These are phyloP conservation scores for Mycena galopus DNA, from an alignment of 768 basidiomycete genomes.

Conservation along the genomic window DNA sequence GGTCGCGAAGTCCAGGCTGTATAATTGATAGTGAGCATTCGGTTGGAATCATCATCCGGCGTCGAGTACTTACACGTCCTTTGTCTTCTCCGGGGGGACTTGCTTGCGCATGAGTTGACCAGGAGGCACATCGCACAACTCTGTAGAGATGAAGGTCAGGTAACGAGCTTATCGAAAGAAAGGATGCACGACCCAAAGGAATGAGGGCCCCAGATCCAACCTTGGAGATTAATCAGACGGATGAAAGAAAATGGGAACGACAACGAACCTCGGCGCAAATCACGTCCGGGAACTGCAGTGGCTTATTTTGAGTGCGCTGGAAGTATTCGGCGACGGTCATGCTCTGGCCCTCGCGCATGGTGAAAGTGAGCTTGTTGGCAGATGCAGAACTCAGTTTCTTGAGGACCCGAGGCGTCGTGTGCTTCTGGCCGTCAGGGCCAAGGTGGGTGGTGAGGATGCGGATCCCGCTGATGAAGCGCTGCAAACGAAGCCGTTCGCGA, in stretches of 20 bases:
- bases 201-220: constrained; percentile 46
- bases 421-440: constrained; percentile 28
- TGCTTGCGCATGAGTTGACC: constrained; percentile 84
- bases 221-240: constrained; percentile 56
- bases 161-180: not conserved
- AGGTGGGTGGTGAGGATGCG: constrained; percentile 43
- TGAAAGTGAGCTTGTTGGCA: constrained; percentile 59
- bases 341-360: constrained; percentile 45
- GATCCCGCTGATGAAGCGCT: constrained; percentile 63
- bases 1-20: constrained; percentile 71
- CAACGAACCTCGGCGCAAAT: constrained; percentile 54
- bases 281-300: constrained; percentile 71
- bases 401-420: constrained; percentile 57
- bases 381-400: constrained; percentile 60
- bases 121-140: constrained; percentile 69
- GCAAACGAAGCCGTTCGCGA: constrained; percentile 61
- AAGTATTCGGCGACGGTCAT: constrained; percentile 72
- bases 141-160: constrained; percentile 40
- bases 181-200: not conserved
- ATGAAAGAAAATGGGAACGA: not conserved
- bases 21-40: not conserved
- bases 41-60: not conserved
- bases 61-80: constrained; percentile 52
- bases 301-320: constrained; percentile 60
- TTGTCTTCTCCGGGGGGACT: constrained; percentile 76